These are phyloP conservation scores for Trichoderma hamatum DNA, from an alignment of 2,329 filamentous ascomycete species.

Conservation along the genomic window DNA sequence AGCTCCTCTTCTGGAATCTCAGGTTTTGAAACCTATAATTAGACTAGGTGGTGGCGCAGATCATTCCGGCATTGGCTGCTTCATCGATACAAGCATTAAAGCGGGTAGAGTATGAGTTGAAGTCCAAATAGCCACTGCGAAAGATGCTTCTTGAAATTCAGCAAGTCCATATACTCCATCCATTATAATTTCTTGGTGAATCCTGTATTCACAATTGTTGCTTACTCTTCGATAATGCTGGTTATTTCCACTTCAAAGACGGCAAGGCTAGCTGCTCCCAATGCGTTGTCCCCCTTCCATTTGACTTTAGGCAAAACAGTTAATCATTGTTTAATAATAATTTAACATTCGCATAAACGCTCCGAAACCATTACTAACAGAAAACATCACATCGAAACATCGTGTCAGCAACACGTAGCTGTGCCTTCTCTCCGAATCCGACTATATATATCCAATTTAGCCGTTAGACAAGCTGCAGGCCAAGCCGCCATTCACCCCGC, in stretches of 20 bases:
- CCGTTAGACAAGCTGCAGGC: constrained; percentile 14
- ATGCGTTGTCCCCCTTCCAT: neutral
- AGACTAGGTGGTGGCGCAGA: no score
- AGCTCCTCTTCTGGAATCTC: no score
- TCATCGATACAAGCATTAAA: no score
- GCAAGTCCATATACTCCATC: neutral
- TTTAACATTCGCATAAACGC: neutral
- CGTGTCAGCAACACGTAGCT: neutral
- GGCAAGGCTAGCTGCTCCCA: neutral
- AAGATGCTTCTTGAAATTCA: neutral
- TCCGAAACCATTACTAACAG: neutral
- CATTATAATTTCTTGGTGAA: neutral
- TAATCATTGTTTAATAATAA: neutral
- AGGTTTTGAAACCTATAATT: no score
- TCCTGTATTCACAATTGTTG: neutral
- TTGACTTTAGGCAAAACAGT: constrained; percentile 17
- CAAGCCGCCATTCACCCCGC: constrained; percentile 2
- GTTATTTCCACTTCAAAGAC: neutral
- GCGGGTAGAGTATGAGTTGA: no score
- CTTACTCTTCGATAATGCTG: neutral
- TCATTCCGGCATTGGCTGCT: no score
- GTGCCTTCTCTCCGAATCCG: neutral
- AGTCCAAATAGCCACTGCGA: neutral
- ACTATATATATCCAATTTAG: constrained; percentile 21
- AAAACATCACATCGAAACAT: neutral